Percentiles rank a stretch among this genome's conserved stretches.
Conservation (phyloP, 169 alveolate species). For the Plasmodium billcollinsi region DNA sequence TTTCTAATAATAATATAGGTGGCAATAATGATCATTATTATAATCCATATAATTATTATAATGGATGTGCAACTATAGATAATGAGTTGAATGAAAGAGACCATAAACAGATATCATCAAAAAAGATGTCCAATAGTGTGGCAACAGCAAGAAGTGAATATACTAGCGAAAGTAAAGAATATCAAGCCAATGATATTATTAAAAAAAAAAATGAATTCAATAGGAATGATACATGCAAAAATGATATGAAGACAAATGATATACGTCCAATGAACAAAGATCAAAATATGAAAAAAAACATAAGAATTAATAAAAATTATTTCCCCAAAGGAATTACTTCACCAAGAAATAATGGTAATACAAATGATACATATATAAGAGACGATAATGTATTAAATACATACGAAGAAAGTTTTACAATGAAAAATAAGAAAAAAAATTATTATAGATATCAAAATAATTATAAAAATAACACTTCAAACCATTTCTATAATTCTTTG, state of each 20-base stretch:
- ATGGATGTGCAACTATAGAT: not conserved
- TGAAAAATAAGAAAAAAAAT: slow-evolving; percentile 35
- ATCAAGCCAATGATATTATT: not conserved
- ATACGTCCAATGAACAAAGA: slow-evolving; percentile 6
- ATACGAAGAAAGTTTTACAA: slow-evolving; percentile 21
- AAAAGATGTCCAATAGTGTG: not conserved
- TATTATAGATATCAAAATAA: slow-evolving; percentile 14
- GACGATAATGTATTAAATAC: not conserved
- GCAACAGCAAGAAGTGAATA: not conserved
- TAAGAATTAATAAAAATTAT: slow-evolving; percentile 14
- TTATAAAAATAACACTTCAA: slow-evolving; percentile 15
- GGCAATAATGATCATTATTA: not conserved
- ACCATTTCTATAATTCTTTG: slow-evolving; percentile 23
- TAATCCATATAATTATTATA: not conserved
- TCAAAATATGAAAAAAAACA: slow-evolving; percentile 23
- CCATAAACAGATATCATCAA: not conserved
- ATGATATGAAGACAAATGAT: too few relatives aligned
- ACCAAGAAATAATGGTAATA: not conserved
- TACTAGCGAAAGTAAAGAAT: slow-evolving; percentile 4
- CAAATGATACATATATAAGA: not conserved
- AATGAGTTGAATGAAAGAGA: not conserved
- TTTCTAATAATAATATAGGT: not conserved
- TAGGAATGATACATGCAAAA: slow-evolving; percentile 1
- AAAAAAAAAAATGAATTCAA: slow-evolving; percentile 6
- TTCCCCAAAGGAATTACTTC: slow-evolving; percentile 1